A percentile compares a stretch with the other conserved stretches of the same genome.
Evolutionary conservation across 306 rosid species (phyloP).

Genomic region (Glycine soja): DNA sequence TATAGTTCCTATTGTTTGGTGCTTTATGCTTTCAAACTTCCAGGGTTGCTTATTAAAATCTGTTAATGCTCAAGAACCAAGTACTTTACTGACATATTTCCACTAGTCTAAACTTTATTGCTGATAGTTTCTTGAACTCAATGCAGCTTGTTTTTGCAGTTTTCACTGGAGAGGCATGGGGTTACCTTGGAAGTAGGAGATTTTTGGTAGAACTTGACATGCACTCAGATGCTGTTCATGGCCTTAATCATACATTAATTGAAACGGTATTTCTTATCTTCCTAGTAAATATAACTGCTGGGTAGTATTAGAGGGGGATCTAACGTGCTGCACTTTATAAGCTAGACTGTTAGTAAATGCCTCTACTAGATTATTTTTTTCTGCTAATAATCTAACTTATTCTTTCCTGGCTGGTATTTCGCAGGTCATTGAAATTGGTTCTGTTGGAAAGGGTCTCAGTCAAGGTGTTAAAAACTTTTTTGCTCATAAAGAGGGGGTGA

Average conservation of each 20-base stretch:
- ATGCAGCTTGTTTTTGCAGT: constrained; percentile 89
- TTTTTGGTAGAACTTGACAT: constrained; percentile 85
- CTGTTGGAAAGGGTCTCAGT: constrained; percentile 80
- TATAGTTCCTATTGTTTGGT: background rate
- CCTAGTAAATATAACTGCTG: constrained; percentile 32
- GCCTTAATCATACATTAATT: constrained; percentile 72
- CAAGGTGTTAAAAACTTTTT: constrained; percentile 64
- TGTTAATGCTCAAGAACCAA: constrained; percentile 25
- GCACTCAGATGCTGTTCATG: constrained; percentile 84
- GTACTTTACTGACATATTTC: constrained; percentile 11
- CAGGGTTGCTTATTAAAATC: constrained; percentile 32
- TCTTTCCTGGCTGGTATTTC: constrained; percentile 38
- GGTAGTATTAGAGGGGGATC: constrained; percentile 37
- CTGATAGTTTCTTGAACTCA: constrained; percentile 54
- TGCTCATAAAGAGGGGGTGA: constrained; percentile 84
- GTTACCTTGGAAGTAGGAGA: constrained; percentile 96
- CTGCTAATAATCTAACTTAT: constrained; percentile 34
- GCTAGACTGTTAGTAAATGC: constrained; percentile 18
- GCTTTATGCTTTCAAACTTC: background rate
- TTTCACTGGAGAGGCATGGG: constrained; percentile 96
- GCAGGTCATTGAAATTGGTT: constrained; percentile 85
- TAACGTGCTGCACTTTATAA: constrained; percentile 17
- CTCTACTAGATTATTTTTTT: constrained; percentile 23
- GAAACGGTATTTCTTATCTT: constrained; percentile 68
- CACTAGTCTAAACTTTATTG: constrained; percentile 34